phyloP scores from a whole-genome alignment of 2,329 filamentous ascomycete genomes.

The Aspergillus tamarii region DNA sequence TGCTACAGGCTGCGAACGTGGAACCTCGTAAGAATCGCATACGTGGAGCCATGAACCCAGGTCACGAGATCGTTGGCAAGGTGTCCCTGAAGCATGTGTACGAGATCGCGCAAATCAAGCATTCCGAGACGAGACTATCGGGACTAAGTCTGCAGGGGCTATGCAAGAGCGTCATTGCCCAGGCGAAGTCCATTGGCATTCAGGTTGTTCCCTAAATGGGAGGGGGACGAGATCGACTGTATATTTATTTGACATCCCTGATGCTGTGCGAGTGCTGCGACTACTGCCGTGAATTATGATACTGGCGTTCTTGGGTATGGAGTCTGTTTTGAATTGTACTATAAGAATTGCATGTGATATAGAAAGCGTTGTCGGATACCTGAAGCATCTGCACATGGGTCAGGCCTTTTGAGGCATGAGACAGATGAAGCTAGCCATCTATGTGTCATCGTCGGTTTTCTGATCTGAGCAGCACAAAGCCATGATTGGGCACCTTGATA shows the following conservation, averaged over 20 bases:
- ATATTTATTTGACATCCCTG: slow-evolving; percentile 17
- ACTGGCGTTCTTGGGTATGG: slow-evolving; percentile 30
- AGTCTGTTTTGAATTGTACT: slow-evolving; percentile 30
- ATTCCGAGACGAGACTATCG: slow-evolving; percentile 72
- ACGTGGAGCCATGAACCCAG: slow-evolving; percentile 73
- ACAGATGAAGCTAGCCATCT: background rate
- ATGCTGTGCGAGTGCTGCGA: slow-evolving; percentile 16
- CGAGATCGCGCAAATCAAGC: slow-evolving; percentile 97
- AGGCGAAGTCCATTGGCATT: slow-evolving; percentile 76
- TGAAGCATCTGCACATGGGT: slow-evolving; percentile 15
- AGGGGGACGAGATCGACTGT: slow-evolving; percentile 12
- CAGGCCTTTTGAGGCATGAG: background rate
- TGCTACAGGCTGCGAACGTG: slow-evolving; percentile 81
- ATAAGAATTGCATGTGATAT: slow-evolving; percentile 30
- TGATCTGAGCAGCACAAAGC: background rate
- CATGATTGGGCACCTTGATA: background rate
- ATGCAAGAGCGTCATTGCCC: slow-evolving; percentile 73
- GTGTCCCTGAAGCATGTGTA: slow-evolving; percentile 94
- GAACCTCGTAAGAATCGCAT: slow-evolving; percentile 72
- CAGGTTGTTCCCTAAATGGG: slow-evolving; percentile 63
- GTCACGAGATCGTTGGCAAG: slow-evolving; percentile 76
- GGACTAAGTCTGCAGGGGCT: slow-evolving; percentile 71
- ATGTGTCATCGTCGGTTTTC: background rate
- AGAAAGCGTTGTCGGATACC: slow-evolving; percentile 26
- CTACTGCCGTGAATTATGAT: slow-evolving; percentile 22